These are phyloP conservation scores for Neurospora discreta DNA, from an alignment of 495 filamentous ascomycete species.

Conservation along the genomic window DNA sequence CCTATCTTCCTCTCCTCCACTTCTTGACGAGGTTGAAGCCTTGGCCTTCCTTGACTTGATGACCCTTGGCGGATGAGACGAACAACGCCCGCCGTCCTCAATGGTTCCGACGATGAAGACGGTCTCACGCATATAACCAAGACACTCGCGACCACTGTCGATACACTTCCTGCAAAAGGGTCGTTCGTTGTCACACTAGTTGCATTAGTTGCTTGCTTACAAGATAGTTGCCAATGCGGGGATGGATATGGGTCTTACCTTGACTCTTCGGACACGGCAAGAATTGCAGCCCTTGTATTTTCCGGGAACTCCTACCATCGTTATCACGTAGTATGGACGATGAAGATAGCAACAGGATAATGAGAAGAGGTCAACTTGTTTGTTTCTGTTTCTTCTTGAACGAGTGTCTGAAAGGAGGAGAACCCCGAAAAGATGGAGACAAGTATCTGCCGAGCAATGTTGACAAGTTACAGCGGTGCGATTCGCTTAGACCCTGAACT, in stretches of 20 bases:
- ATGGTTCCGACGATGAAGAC: constrained; percentile 39
- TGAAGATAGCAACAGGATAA: background rate
- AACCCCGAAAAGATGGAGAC: background rate
- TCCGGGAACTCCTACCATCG: constrained; percentile 31
- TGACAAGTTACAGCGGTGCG: background rate
- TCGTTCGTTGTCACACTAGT: constrained; percentile 46
- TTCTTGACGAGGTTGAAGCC: constrained; percentile 4
- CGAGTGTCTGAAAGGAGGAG: background rate
- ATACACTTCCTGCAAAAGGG: constrained; percentile 53
- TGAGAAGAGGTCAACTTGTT: background rate
- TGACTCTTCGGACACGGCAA: constrained; percentile 31
- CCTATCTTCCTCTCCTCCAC: background rate
- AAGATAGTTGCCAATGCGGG: background rate
- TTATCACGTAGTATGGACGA: background rate
- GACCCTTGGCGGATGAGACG: constrained; percentile 35
- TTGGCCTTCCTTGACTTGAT: constrained; percentile 21
- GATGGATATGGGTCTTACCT: constrained; percentile 8
- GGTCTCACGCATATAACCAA: constrained; percentile 47
- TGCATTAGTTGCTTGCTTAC: background rate
- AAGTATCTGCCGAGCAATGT: background rate
- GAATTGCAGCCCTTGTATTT: constrained; percentile 40
- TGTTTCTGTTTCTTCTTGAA: background rate
- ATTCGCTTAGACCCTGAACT: background rate
- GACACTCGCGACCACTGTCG: constrained; percentile 50
- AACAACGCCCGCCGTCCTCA: constrained; percentile 33